phyloP scores from a whole-genome alignment of 805 yeast species.

The Groenewaldozyma tartarivorans region DNA sequence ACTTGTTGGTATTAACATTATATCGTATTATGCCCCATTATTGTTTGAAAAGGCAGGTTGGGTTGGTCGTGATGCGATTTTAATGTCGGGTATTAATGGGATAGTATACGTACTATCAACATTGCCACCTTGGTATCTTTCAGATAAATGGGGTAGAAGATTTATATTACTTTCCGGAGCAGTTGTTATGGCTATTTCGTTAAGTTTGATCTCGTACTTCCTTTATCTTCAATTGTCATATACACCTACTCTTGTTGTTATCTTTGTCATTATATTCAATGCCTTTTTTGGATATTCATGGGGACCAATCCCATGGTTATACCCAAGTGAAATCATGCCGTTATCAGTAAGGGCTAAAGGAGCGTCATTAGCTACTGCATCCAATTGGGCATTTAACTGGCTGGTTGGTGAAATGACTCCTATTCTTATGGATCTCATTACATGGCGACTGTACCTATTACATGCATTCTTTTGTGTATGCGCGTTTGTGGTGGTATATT shows the following conservation, averaged over 20 bases:
- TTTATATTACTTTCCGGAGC: slow-evolving; percentile 79
- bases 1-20: slow-evolving; percentile 85
- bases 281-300: slow-evolving; percentile 80
- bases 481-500: slow-evolving; percentile 64
- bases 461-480: slow-evolving; percentile 71
- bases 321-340: slow-evolving; percentile 81
- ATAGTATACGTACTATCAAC: slow-evolving; percentile 55
- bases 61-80: slow-evolving; percentile 76
- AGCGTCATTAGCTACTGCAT: slow-evolving; percentile 81
- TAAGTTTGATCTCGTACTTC: slow-evolving; percentile 54
- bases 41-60: slow-evolving; percentile 95
- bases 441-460: slow-evolving; percentile 73
- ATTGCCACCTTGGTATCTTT: slow-evolving; percentile 83
- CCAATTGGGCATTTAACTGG: slow-evolving; percentile 90
- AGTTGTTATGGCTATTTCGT: slow-evolving; percentile 63
- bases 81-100: slow-evolving; percentile 80
- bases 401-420: slow-evolving; percentile 91
- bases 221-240: slow-evolving; percentile 39
- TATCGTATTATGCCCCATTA: slow-evolving; percentile 86
- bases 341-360: slow-evolving; percentile 79
- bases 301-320: slow-evolving; percentile 93
- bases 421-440: slow-evolving; percentile 60
- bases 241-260: slow-evolving; percentile 66
- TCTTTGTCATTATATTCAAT: slow-evolving; percentile 68
- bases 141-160: slow-evolving; percentile 86